Conservation (phyloP, 1,284 basidiomycete species). For the Gomphus sp. region DNA sequence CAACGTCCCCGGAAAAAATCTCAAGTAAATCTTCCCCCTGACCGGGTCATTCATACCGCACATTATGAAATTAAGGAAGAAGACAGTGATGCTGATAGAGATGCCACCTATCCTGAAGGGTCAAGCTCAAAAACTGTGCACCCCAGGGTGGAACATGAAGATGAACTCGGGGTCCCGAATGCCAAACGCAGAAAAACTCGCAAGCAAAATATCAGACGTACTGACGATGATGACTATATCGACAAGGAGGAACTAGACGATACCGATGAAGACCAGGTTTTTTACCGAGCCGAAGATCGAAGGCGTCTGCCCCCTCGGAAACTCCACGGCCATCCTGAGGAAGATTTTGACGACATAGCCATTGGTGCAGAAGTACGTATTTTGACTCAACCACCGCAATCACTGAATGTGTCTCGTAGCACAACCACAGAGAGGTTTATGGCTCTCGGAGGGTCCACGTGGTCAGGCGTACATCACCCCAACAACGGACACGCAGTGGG, state of each 20-base stretch:
- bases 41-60: background rate
- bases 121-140: background rate
- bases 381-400: background rate
- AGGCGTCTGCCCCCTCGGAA: background rate
- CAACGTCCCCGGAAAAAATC: background rate
- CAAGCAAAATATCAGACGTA: background rate
- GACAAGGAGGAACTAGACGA: background rate
- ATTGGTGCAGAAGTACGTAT: conserved; percentile 1
- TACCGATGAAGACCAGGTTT: background rate
- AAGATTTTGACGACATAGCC: conserved; percentile 2
- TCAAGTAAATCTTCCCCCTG: background rate
- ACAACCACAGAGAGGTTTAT: conserved; percentile 1
- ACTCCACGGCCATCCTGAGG: background rate
- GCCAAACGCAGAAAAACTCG: background rate
- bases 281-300: background rate
- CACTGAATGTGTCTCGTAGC: background rate
- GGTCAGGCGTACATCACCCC: background rate
- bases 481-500: background rate
- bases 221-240: background rate
- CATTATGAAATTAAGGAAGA: conserved; percentile 1
- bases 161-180: background rate
- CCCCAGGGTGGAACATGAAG: background rate
- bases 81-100: background rate
- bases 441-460: background rate
- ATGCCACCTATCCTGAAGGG: background rate